Conservation (phyloP, 495 filamentous ascomycete species). For the Tuber brumale region DNA sequence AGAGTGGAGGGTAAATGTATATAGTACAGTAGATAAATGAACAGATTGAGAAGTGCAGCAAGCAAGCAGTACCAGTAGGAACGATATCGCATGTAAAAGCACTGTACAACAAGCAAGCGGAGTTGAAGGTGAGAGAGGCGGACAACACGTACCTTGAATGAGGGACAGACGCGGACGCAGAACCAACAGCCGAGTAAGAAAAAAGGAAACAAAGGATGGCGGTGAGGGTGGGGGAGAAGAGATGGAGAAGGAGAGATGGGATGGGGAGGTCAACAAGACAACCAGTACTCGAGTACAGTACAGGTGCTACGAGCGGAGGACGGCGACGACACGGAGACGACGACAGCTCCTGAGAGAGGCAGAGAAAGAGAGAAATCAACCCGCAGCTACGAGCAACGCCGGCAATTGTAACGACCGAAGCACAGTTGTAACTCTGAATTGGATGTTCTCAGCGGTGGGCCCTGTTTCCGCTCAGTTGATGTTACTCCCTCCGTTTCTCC, state of each 20-base stretch:
- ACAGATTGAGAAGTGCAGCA: not conserved
- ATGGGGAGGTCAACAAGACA: not conserved
- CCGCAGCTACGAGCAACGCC: not conserved
- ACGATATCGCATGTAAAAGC: not conserved
- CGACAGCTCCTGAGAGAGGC: not conserved
- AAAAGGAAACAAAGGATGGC: not conserved
- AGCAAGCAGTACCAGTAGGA: not conserved
- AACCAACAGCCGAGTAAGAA: not conserved
- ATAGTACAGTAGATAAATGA: not conserved
- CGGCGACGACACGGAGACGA: not conserved
- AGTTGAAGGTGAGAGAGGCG: not conserved
- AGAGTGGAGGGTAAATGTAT: not conserved
- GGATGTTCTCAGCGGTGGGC: not conserved
- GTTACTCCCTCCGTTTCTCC: not conserved
- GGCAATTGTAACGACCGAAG: not conserved
- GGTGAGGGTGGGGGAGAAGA: not conserved
- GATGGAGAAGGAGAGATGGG: not conserved
- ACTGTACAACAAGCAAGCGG: not conserved
- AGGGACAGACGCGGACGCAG: not conserved
- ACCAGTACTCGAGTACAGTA: not conserved
- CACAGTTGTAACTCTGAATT: not conserved
- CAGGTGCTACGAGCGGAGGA: not conserved
- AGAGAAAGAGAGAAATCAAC: not conserved
- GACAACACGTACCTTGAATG: not conserved
- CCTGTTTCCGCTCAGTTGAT: not conserved